These are phyloP conservation scores for Globisporangium emineosum DNA, from an alignment of 352 stramenopile species.

Conservation along the genomic window DNA sequence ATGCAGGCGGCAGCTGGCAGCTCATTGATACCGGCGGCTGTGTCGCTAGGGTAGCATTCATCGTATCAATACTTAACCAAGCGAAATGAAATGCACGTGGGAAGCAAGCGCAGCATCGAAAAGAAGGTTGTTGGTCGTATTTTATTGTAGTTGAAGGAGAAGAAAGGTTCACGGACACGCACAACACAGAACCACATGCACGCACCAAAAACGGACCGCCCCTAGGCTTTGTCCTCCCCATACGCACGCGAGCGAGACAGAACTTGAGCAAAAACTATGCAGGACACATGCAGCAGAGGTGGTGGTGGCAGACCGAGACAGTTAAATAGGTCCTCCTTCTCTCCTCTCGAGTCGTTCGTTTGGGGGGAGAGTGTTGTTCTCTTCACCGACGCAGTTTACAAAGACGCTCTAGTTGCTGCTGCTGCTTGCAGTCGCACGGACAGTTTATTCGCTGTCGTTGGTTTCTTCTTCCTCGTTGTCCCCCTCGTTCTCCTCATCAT, in stretches of 20 bases:
- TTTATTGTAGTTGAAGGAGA: background rate
- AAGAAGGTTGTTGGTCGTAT: background rate
- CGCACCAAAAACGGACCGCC: background rate
- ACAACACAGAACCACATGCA: conserved; percentile 5
- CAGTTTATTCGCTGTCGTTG: conserved; percentile 5
- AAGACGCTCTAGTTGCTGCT: conserved; percentile 1
- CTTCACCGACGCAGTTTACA: background rate
- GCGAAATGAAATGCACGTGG: background rate
- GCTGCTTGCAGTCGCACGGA: background rate
- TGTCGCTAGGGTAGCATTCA: too few relatives aligned
- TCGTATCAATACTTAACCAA: background rate
- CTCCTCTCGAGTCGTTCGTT: background rate
- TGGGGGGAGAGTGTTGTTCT: background rate
- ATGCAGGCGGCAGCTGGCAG: too few relatives aligned
- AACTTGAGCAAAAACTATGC: background rate
- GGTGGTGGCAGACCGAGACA: conserved; percentile 3
- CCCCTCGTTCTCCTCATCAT: background rate
- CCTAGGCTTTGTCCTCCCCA: background rate
- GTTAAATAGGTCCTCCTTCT: conserved; percentile 8
- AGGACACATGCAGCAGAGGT: background rate
- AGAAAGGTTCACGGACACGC: background rate
- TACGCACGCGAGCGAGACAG: too few relatives aligned
- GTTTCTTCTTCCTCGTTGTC: conserved; percentile 8
- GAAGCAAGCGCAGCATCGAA: too few relatives aligned
- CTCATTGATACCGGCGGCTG: too few relatives aligned